A percentile compares a stretch with the other conserved stretches of the same genome.
Evolutionary conservation across 345 rosid genomes (phyloP).

Genomic region (Noccaea caerulescens): DNA sequence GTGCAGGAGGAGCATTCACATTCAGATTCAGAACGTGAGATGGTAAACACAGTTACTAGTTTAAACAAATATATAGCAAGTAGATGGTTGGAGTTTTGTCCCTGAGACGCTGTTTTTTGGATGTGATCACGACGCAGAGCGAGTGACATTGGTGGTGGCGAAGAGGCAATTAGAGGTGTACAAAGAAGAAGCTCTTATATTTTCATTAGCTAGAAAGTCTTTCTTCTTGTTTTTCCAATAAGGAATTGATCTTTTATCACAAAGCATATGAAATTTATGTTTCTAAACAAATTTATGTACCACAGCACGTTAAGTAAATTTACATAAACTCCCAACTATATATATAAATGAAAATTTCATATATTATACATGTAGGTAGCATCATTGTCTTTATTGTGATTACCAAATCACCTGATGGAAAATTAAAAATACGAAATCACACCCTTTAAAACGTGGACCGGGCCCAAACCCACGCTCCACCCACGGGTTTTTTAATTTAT

Average conservation of each 20-base stretch:
- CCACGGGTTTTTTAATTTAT: slow-evolving; percentile 28
- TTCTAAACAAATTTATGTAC: no score
- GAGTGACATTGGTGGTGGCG: slow-evolving; percentile 13
- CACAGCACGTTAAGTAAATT: no score
- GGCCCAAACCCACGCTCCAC: slow-evolving; percentile 42
- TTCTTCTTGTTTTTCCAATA: no score
- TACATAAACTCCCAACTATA: no score
- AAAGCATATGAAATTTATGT: no score
- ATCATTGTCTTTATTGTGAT: no score
- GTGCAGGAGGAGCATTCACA: neutral
- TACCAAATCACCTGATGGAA: no score
- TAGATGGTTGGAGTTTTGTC: slow-evolving; percentile 3
- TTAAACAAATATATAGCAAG: slow-evolving; percentile 3
- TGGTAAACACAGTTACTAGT: neutral
- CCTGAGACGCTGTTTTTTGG: slow-evolving; percentile 7
- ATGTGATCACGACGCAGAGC: neutral
- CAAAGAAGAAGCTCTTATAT: neutral
- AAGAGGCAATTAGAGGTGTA: neutral
- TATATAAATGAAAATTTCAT: no score
- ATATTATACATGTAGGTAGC: no score
- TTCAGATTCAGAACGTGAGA: neutral
- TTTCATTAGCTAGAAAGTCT: neutral
- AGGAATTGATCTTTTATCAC: no score
- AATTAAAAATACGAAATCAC: neutral
- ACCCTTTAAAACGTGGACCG: slow-evolving; percentile 4